These are phyloP conservation scores for Fremontodendron californicum DNA, from an alignment of 345 rosid genomes.

Conservation along the genomic window DNA sequence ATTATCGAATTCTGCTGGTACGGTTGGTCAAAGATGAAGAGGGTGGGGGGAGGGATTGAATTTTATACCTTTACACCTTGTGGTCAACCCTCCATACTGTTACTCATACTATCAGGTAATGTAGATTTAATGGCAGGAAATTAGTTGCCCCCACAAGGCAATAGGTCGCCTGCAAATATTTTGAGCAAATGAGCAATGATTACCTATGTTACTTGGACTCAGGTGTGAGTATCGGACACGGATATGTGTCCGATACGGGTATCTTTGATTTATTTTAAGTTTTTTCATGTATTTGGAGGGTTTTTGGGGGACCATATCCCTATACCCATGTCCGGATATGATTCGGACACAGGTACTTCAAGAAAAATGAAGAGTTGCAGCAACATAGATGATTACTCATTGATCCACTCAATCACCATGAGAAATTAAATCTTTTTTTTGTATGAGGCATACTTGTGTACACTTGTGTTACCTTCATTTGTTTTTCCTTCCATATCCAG, in stretches of 20 bases:
- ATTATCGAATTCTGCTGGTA: not conserved
- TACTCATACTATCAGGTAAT: not conserved
- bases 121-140: not conserved
- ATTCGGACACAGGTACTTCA: no score
- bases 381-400: no score
- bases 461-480: not conserved
- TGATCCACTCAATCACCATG: not conserved
- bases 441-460: not conserved
- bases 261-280: no score
- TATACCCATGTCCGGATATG: no score
- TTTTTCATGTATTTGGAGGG: no score
- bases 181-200: not conserved
- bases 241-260: no score
- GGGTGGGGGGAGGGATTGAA: not conserved
- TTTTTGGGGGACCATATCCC: no score
- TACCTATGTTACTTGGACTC: no score
- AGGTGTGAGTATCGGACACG: no score
- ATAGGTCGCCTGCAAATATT: not conserved
- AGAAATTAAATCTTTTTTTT: not conserved
- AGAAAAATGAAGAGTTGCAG: no score
- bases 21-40: not conserved
- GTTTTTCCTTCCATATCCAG: conserved; percentile 35
- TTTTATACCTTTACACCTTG: not conserved
- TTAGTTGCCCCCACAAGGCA: not conserved
- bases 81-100: not conserved